phyloP scores from a whole-genome alignment of 2,329 filamentous ascomycete genomes.

The Paradendryphiella salina region DNA sequence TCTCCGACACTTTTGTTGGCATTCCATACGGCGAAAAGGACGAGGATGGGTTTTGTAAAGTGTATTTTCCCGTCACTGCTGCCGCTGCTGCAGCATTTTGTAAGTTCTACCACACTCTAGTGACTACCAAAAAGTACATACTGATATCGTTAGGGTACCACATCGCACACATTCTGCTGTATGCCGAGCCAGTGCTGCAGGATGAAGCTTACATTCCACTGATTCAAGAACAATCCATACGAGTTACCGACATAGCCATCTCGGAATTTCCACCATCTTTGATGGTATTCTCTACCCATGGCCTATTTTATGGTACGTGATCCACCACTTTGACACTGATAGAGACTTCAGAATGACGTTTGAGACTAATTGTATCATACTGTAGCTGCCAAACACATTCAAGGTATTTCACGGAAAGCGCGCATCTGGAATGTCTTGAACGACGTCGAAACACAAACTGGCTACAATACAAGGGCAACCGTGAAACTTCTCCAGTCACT shows the following conservation, averaged over 20 bases:
- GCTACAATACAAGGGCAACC: conserved; percentile 35
- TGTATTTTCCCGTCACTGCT: conserved; percentile 40
- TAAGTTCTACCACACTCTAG: neutral
- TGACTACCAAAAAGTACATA: neutral
- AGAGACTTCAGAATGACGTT: neutral
- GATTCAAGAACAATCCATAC: conserved; percentile 39
- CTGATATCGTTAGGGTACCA: conserved; percentile 30
- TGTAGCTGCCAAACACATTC: conserved; percentile 42
- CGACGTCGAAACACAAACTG: conserved; percentile 38
- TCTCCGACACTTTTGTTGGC: conserved; percentile 38
- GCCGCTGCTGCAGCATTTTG: conserved; percentile 38
- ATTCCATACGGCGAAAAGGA: conserved; percentile 39
- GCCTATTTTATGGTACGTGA: conserved; percentile 38
- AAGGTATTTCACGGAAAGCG: conserved; percentile 39
- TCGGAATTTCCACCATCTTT: conserved; percentile 41
- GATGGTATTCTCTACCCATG: conserved; percentile 39
- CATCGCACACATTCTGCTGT: conserved; percentile 37
- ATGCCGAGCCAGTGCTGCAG: conserved; percentile 37
- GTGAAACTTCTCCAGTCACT: conserved; percentile 36
- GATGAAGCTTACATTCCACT: conserved; percentile 30
- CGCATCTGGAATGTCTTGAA: conserved; percentile 40
- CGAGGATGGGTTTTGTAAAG: conserved; percentile 37
- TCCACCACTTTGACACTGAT: no score
- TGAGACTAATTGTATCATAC: neutral
- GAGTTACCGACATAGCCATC: conserved; percentile 37